Base-by-base conservation (phyloP, 495 filamentous ascomycete species). In the Lepidopterella palustris region DNA sequence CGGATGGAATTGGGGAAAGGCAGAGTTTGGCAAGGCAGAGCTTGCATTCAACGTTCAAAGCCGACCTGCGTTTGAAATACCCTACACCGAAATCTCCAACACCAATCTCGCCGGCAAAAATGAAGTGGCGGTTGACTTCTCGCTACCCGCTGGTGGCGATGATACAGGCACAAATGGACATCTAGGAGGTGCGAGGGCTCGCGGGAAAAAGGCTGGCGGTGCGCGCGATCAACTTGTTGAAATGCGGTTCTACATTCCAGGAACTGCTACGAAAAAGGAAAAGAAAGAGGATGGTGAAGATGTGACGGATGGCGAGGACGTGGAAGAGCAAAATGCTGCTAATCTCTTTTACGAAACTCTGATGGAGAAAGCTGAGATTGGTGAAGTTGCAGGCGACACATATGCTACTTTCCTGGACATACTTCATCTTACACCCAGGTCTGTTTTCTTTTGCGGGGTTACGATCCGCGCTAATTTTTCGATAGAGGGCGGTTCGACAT, bases 1-100 rank as follows among this genome's bases (percentile, higher is more conserved):
- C 61, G 95, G 95, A 35, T 99, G 95, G 95, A 99, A 97, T 71
- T 99, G 95, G 95, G 95, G 95, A 60, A 99, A 97, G 74, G 89
- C 87, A 57, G 95, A 99, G 70, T 97, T 99, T 69, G 86, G 87
- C 60, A 96, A 97, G 72, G 85, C 88, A 45, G 95, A 99, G 74
- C 82, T 99, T 28, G 78, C 88, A 20, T 99, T 99, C 78, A 97
- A 90, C 72, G 95, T 99, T 21, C 89, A 93, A 66, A 99, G 96
- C 68, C 87, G 91, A 64, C 95, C 95, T 4, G 89, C 95, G 1
- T 99, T 99, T 77, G 93, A 97, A 73, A 85, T 99, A 40, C 95
- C 95, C 20, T 99, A 96, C 77, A 87, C 89, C 29, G 95, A 99
- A 72, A 93, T 99, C 62, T 91, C 90, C 18, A 99, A 99, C 73